Percentiles rank a stretch among this genome's conserved stretches.
phyloP scores from a whole-genome alignment of 169 alveolate species.

The Cryptosporidium andersoni region DNA sequence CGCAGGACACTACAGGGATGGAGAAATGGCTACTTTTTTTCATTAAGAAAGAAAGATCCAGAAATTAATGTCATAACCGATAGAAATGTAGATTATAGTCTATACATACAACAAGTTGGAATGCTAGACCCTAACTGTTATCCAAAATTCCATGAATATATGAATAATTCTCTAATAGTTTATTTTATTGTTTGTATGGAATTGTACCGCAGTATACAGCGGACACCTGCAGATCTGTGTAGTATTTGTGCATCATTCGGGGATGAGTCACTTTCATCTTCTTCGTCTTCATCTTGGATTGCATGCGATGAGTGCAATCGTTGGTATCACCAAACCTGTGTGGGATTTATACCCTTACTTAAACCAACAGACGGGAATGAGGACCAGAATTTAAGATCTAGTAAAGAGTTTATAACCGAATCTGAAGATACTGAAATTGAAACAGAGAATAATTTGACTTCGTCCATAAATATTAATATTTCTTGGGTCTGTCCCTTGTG shows the following conservation, averaged over 20 bases:
- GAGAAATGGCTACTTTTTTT: constrained; percentile 40
- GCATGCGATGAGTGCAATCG: constrained; percentile 56
- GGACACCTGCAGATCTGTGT: constrained; percentile 43
- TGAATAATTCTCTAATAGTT: constrained; percentile 13
- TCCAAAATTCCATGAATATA: constrained; percentile 26
- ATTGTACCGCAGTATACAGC: constrained; percentile 17
- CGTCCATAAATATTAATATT: neutral
- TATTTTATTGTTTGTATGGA: constrained; percentile 34
- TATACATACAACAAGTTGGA: constrained; percentile 8
- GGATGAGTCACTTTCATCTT: neutral
- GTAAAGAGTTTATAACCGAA: too few species aligned
- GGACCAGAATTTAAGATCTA: too few species aligned
- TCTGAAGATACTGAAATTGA: neutral
- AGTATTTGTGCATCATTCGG: constrained; percentile 31
- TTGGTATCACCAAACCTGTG: constrained; percentile 53
- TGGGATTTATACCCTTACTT: neutral
- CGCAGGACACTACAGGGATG: neutral
- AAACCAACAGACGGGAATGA: too few species aligned
- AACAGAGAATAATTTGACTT: neutral
- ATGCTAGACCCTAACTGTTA: constrained; percentile 43
- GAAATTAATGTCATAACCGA: neutral
- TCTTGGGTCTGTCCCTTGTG: constrained; percentile 54
- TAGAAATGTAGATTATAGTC: neutral
- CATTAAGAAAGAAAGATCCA: neutral
- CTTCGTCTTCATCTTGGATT: constrained; percentile 3